A percentile compares a stretch with the other conserved stretches of the same genome.
Conservation (phyloP, 2,329 filamentous ascomycete genomes). For the Myriosclerotinia duriaeana region DNA sequence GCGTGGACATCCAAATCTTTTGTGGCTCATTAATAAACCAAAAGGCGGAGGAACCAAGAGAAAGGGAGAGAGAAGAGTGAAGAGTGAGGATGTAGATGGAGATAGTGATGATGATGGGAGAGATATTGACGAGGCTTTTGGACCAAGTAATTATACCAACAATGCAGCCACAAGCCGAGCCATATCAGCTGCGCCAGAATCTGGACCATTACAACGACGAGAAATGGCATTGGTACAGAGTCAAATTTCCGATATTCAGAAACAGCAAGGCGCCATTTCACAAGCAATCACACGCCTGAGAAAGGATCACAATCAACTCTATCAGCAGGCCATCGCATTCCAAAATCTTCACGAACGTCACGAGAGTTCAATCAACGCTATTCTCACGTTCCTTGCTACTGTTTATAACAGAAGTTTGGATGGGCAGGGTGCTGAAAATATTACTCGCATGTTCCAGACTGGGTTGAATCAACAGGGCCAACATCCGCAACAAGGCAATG, state of each 20-base stretch:
- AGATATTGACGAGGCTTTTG: conserved; percentile 41
- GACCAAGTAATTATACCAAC: conserved; percentile 33
- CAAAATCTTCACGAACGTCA: conserved; percentile 93
- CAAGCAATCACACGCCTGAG: conserved; percentile 77
- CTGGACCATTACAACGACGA: conserved; percentile 59
- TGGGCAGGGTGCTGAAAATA: conserved; percentile 73
- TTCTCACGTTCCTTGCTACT: conserved; percentile 92
- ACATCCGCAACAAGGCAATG: conserved; percentile 51
- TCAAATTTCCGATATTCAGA: conserved; percentile 78
- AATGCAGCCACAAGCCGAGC: conserved; percentile 48
- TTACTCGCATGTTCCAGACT: conserved; percentile 80
- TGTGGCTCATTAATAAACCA: conserved; percentile 96
- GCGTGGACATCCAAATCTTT: conserved; percentile 83
- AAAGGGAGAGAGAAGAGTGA: conserved; percentile 52
- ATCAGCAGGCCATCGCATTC: conserved; percentile 83
- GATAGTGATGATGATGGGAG: conserved; percentile 69
- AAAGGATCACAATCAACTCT: conserved; percentile 83
- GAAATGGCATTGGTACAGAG: conserved; percentile 76
- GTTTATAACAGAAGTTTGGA: conserved; percentile 94
- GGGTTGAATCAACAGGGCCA: conserved; percentile 63
- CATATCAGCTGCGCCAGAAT: conserved; percentile 40
- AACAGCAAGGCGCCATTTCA: conserved; percentile 83
- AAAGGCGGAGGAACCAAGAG: conserved; percentile 66
- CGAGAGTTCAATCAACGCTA: conserved; percentile 98
- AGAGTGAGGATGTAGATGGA: conserved; percentile 61